Evolutionary conservation across 345 rosid species (phyloP), one percentile per base, ranked within the genome.

Genomic region (Litchi chinensis): DNA sequence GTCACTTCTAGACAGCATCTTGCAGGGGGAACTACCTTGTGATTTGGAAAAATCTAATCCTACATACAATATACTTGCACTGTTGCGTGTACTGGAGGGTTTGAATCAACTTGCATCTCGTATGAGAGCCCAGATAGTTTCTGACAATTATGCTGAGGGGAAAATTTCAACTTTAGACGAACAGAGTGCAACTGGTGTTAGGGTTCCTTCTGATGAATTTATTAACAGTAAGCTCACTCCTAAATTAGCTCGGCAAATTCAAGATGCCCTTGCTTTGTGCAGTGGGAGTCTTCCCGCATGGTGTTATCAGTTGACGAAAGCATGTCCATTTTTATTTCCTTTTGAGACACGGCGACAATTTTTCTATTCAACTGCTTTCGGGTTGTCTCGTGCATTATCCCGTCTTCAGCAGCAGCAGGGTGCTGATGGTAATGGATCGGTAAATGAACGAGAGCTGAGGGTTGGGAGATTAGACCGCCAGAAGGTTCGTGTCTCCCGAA

Each of bases 341-440:
- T 97, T 97, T 84, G 98, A 97, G 87, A 97, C 91, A 5, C 95
- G 98, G 24, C 82, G 99, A 74, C 99, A 97, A 78, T 97, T 93
- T 83, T 97, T 97, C 80, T 92, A 93, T 80, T 94, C 99, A 28
- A 97, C 99, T 77, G 98, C 98, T 77, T 97, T 97, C 88, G 99
- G 99, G 77, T 83, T 97, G 79, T 97, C 99, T 62, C 98, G 99
- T 76, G 99, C 99, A 28, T 85, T 97, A 80, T 85, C 89, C 82
- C 99, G 98, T 74, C 95, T 94, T 54, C 99, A 97, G 89, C 99
- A 97, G 93, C 98, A 93, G 83, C 99, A 97, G 86, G 97, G 99
- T 84, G 97, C 97, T 82, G 98, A 97, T 75, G 98, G 98, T 75
- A 88, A 88, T 80, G 98, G 97, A 71, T 89, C 92, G 68, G 79